Evolutionary conservation across 2,329 filamentous ascomycete genomes (phyloP).

Genomic region (Thermomyces lanuginosus): DNA sequence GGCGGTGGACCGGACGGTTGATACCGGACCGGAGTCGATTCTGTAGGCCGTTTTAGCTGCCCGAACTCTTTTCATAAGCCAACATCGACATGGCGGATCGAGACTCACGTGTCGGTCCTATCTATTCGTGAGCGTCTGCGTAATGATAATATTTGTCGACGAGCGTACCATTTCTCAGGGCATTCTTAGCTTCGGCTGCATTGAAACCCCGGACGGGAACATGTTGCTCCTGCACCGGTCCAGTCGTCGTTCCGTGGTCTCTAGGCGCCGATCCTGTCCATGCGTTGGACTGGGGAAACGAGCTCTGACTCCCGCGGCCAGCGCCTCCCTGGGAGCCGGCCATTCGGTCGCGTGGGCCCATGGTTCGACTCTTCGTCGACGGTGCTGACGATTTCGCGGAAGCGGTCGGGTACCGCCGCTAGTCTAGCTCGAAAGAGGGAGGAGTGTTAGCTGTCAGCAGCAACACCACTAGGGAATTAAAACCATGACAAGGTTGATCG

Average conservation of each 20-base stretch:
- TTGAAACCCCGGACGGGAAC: conserved; percentile 30
- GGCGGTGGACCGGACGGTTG: conserved; percentile 15
- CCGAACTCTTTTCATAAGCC: not conserved
- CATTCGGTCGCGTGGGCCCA: conserved; percentile 11
- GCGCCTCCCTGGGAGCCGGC: conserved; percentile 18
- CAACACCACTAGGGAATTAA: no score
- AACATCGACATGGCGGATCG: not conserved
- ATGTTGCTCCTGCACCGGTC: conserved; percentile 22
- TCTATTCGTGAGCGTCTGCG: not conserved
- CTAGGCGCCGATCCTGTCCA: conserved; percentile 17
- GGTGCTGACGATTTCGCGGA: conserved; percentile 21
- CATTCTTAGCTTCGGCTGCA: conserved; percentile 24
- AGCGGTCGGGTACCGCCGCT: conserved; percentile 22
- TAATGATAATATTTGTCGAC: not conserved
- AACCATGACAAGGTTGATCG: no score
- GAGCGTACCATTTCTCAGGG: conserved; percentile 24
- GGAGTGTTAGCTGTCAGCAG: no score
- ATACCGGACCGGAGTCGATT: conserved; percentile 21
- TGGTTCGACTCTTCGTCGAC: conserved; percentile 20
- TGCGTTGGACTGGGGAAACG: conserved; percentile 10
- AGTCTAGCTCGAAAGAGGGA: no score
- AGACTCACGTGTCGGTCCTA: conserved; percentile 17
- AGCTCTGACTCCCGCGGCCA: conserved; percentile 16
- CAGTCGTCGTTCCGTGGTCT: conserved; percentile 10
- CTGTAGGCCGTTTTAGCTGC: conserved; percentile 10